Base-by-base conservation (phyloP, 108 stramenopile genomes). In the Mediolabrus comicus region DNA sequence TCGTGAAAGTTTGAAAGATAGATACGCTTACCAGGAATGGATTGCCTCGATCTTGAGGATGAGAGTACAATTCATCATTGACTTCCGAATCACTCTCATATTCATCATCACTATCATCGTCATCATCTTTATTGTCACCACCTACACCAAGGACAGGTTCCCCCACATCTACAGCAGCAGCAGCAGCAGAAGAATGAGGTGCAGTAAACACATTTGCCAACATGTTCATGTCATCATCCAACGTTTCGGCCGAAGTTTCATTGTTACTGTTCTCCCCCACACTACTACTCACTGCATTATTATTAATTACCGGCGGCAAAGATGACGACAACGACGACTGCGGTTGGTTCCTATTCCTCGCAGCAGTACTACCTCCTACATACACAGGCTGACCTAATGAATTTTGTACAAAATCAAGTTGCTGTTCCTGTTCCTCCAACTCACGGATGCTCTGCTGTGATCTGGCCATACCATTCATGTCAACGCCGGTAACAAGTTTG, bases 1-100 rank as follows among this genome's bases (percentile, higher is more conserved):
- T n/a, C n/a, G n/a, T n/a, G n/a, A 2, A 49, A 22, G 22, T 24
- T 17, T 3, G 22, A 49, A 6, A 49, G 46, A 49, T n/a, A n/a
- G n/a, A n/a, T n/a, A n/a, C n/a, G n/a, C 46, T 49, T 22, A 49
- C 46, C 46, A 88, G 39, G 46, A 87, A 74, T 2, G 87, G 77
- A 69, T 76, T 82, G 14, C 88, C 88, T 22, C 92, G 69, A 72
- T 87, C 64, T 74, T 87, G 88, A 19, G 72, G 75, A 53, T 81
- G 70, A n/a, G 65, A 49, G 46, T 49, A 49, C 22, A 49, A 7
- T 22, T 49, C 17, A 43, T 43, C 41, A 3, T 17, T 3, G 81
- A 73, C 14, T n/a, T 63, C 39, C 26, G n/a, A 10, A 74, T 39
- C 25, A 14, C 5, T 60, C 35, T 14, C n/a, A n/a, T n/a, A n/a